Conservation (phyloP, 495 filamentous ascomycete species). For the Penicillium paxilli region DNA sequence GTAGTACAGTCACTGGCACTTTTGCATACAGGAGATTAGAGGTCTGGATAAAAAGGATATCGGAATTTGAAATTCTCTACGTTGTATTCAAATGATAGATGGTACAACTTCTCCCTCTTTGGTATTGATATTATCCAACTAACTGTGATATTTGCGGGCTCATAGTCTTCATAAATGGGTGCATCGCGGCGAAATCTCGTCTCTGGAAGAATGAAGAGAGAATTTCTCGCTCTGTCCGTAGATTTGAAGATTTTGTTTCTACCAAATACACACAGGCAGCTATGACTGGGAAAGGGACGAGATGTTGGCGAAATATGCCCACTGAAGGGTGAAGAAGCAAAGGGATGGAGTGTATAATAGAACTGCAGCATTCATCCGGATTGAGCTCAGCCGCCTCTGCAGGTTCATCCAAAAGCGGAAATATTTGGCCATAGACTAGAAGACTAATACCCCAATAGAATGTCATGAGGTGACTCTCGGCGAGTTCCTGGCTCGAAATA, state of each 20-base stretch:
- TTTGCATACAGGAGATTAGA: no score
- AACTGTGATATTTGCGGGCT: not conserved
- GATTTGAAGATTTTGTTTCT: not conserved
- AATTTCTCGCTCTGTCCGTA: not conserved
- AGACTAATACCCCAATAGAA: conserved; percentile 8
- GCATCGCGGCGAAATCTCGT: not conserved
- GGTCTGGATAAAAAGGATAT: no score
- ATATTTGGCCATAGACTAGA: not conserved
- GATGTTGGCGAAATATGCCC: conserved; percentile 10
- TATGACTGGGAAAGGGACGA: conserved; percentile 6
- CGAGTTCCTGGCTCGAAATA: not conserved
- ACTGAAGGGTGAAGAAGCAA: conserved; percentile 3
- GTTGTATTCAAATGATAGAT: no score
- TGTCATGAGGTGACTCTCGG: conserved; percentile 4
- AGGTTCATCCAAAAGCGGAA: not conserved
- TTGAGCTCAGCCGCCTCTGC: not conserved
- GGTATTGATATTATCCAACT: not conserved
- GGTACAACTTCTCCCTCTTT: no score
- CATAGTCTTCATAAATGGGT: not conserved
- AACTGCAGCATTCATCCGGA: not conserved
- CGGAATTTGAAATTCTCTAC: no score
- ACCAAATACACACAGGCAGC: not conserved
- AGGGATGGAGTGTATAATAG: conserved; percentile 8
- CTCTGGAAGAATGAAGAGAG: not conserved
- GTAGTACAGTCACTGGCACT: no score